A percentile compares a stretch with the other conserved stretches of the same genome.
phyloP scores from a whole-genome alignment of 1,284 basidiomycete genomes.

The Ceratobasidium sp. region DNA sequence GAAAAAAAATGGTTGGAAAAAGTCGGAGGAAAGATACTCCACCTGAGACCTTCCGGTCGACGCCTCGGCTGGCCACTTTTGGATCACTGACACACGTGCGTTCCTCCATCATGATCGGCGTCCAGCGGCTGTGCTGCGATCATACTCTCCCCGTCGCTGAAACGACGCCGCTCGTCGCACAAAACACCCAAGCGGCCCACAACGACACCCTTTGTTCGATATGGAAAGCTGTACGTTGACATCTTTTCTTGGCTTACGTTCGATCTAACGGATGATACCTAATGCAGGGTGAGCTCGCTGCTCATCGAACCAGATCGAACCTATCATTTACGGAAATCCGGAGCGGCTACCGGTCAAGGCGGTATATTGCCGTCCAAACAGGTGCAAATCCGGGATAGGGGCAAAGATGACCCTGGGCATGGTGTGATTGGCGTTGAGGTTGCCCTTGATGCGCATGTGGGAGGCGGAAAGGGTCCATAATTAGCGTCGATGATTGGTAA shows the following conservation, averaged over 20 bases:
- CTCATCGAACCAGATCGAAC: neutral
- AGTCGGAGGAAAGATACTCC: too few species aligned
- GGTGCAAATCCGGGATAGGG: conserved; percentile 21
- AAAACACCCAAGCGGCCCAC: neutral
- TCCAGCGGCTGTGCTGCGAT: conserved; percentile 14
- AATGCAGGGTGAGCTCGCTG: conserved; percentile 26
- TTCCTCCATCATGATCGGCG: conserved; percentile 17
- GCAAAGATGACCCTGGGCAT: conserved; percentile 19
- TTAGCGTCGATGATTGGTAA: neutral
- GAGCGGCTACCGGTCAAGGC: neutral
- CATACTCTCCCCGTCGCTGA: neutral
- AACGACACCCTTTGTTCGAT: neutral
- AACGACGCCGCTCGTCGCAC: neutral
- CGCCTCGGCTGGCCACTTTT: too few species aligned
- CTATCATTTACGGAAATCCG: neutral
- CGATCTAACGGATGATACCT: neutral
- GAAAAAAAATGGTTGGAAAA: neutral
- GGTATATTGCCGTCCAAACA: neutral
- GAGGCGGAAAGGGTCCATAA: neutral
- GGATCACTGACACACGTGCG: neutral
- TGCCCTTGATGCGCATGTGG: conserved; percentile 3
- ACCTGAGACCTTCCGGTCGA: neutral
- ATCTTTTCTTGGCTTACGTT: neutral
- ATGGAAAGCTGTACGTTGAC: neutral
- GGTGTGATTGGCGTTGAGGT: conserved; percentile 10